Evolutionary conservation across 1,284 basidiomycete species (phyloP).

Genomic region (Neotropicomus parvogracilis): DNA sequence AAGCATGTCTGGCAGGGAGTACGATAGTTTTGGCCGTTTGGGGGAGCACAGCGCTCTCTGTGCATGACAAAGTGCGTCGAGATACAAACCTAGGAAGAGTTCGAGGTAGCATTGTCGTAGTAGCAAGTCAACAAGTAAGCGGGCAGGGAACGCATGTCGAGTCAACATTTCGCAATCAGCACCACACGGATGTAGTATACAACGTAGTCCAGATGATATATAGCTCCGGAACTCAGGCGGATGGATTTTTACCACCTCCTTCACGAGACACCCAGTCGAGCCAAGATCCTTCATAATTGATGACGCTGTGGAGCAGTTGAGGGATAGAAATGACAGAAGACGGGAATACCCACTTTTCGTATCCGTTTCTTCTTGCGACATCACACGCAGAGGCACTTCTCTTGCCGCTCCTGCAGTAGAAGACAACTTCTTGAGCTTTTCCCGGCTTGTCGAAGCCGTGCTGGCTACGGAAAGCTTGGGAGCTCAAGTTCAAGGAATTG

Average conservation of each 20-base stretch:
- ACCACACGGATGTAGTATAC: slow-evolving; percentile 8
- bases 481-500: slow-evolving; percentile 62
- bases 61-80: slow-evolving; percentile 8
- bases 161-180: not conserved
- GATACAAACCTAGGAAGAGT: slow-evolving; percentile 16
- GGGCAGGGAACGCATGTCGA: too few species aligned
- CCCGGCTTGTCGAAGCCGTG: slow-evolving; percentile 86
- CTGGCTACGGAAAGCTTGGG: slow-evolving; percentile 61
- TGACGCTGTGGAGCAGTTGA: slow-evolving; percentile 43
- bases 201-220: not conserved
- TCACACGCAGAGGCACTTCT: slow-evolving; percentile 83
- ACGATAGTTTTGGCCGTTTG: slow-evolving; percentile 5
- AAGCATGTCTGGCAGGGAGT: slow-evolving; percentile 1
- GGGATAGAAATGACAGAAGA: not conserved
- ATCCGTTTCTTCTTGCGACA: slow-evolving; percentile 82
- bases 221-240: slow-evolving; percentile 6
- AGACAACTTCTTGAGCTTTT: slow-evolving; percentile 76
- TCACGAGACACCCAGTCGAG: slow-evolving; percentile 83
- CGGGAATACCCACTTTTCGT: slow-evolving; percentile 60
- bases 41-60: slow-evolving; percentile 1
- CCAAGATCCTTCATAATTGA: slow-evolving; percentile 93
- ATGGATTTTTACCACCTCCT: slow-evolving; percentile 27
- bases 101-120: slow-evolving; percentile 20
- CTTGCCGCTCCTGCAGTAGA: slow-evolving; percentile 93
- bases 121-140: not conserved